Conservation (phyloP, 805 yeast genomes). For the Lachancea kluyveri region DNA sequence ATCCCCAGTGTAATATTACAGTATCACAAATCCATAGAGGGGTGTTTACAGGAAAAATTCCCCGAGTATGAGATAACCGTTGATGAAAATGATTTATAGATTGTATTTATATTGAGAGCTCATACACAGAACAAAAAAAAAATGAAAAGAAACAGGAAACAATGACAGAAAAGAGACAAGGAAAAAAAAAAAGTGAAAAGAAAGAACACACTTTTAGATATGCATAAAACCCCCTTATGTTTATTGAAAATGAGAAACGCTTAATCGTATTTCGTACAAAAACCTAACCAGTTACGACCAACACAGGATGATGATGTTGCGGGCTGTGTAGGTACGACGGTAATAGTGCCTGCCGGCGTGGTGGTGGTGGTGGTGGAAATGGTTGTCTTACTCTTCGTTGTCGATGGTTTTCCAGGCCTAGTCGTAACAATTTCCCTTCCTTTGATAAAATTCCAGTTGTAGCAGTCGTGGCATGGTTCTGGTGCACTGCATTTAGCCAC, state of each 20-base stretch:
- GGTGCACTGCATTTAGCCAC: slow-evolving; percentile 71
- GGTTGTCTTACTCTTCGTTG: slow-evolving; percentile 29
- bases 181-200: too few species aligned
- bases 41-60: slow-evolving; percentile 15
- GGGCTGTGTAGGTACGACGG: slow-evolving; percentile 14
- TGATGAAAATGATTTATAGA: slow-evolving; percentile 1
- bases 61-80: slow-evolving; percentile 9
- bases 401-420: slow-evolving; percentile 27
- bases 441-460: slow-evolving; percentile 73
- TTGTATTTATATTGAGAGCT: neutral
- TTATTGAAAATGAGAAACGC: neutral
- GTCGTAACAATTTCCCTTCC: slow-evolving; percentile 24
- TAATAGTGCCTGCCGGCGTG: slow-evolving; percentile 10
- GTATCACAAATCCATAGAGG: slow-evolving; percentile 20
- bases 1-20: slow-evolving; percentile 23
- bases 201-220: too few species aligned
- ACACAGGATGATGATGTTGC: slow-evolving; percentile 23
- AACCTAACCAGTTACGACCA: slow-evolving; percentile 31
- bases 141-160: too few species aligned
- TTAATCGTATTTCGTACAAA: slow-evolving; percentile 27
- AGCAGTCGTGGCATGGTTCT: slow-evolving; percentile 86
- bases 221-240: neutral
- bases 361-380: slow-evolving; percentile 30
- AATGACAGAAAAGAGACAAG: too few species aligned
- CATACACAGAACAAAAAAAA: neutral